These are phyloP conservation scores for Hemileccinum rubropunctum DNA, from an alignment of 768 basidiomycete genomes.

Conservation along the genomic window DNA sequence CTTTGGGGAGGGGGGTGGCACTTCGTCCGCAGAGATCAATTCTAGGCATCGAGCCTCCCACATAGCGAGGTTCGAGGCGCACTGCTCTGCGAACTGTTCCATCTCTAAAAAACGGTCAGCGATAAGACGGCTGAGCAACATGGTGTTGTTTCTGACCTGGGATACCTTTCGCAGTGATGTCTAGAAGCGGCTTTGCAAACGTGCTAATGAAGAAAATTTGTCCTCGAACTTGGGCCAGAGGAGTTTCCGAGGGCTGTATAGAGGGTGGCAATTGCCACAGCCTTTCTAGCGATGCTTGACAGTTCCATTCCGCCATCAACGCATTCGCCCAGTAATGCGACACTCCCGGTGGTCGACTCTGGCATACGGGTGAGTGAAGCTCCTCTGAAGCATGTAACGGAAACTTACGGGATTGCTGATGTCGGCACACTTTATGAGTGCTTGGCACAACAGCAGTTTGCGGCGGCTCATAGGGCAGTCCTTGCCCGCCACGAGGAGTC, in stretches of 20 bases:
- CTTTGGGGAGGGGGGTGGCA: background rate
- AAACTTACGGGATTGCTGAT: conserved; percentile 93
- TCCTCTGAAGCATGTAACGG: background rate
- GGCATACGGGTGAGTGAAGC: conserved; percentile 8
- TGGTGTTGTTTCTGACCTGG: conserved; percentile 50
- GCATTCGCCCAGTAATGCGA: conserved; percentile 92
- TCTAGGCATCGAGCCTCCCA: conserved; percentile 59
- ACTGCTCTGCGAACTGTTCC: conserved; percentile 61
- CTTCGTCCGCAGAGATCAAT: conserved; percentile 29
- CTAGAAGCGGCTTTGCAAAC: conserved; percentile 83
- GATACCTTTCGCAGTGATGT: conserved; percentile 66
- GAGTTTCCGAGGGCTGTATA: conserved; percentile 45
- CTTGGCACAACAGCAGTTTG: conserved; percentile 79
- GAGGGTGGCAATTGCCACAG: conserved; percentile 67
- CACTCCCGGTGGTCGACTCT: conserved; percentile 92
- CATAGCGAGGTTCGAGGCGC: conserved; percentile 61
- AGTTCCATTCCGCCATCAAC: conserved; percentile 85
- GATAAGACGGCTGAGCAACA: background rate
- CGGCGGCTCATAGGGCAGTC: conserved; percentile 42
- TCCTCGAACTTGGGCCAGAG: conserved; percentile 67
- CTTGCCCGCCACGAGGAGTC: conserved; percentile 42
- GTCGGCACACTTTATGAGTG: conserved; percentile 95
- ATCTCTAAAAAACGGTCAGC: conserved; percentile 50
- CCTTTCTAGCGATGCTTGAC: conserved; percentile 84
- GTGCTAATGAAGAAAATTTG: conserved; percentile 88